Evolutionary conservation across 2,329 filamentous ascomycete species (phyloP).

Genomic region (Aspergillus amoenus): DNA sequence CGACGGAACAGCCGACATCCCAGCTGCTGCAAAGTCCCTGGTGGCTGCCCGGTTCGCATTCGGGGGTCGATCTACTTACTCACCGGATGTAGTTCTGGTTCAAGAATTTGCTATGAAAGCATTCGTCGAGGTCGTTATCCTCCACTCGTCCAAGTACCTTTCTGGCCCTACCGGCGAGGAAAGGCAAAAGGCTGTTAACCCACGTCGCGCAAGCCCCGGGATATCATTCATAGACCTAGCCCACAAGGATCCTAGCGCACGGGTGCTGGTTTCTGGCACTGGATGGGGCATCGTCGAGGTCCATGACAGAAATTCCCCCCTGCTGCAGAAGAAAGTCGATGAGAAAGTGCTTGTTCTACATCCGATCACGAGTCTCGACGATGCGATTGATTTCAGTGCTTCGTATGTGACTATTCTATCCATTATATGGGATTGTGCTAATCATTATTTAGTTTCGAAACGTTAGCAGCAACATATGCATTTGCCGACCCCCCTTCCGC

Average conservation of each 20-base stretch:
- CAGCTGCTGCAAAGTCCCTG: conserved; percentile 53
- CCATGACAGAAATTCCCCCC: conserved; percentile 25
- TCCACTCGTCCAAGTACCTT: conserved; percentile 32
- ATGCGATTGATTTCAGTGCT: conserved; percentile 52
- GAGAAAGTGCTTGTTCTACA: conserved; percentile 49
- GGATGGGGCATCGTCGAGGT: conserved; percentile 31
- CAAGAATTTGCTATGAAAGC: conserved; percentile 61
- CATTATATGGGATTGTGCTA: background rate
- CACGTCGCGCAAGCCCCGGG: conserved; percentile 14
- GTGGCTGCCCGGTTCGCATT: conserved; percentile 56
- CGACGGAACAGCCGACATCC: conserved; percentile 59
- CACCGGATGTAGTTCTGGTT: conserved; percentile 63
- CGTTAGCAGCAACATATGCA: conserved; percentile 51
- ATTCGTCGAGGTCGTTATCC: conserved; percentile 53
- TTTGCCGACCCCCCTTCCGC: conserved; percentile 52
- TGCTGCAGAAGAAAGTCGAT: conserved; percentile 41
- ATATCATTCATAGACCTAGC: conserved; percentile 22
- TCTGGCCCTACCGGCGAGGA: conserved; percentile 24
- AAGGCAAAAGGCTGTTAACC: conserved; percentile 13
- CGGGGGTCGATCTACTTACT: conserved; percentile 58
- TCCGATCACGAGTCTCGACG: conserved; percentile 52
- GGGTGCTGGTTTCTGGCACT: conserved; percentile 28
- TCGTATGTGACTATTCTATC: conserved; percentile 19
- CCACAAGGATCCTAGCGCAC: conserved; percentile 26
- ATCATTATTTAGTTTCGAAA: conserved; percentile 19